A percentile compares a stretch with the other conserved stretches of the same genome.
phyloP scores from a whole-genome alignment of 2,329 filamentous ascomycete species.

The Pseudogymnoascus sp. region DNA sequence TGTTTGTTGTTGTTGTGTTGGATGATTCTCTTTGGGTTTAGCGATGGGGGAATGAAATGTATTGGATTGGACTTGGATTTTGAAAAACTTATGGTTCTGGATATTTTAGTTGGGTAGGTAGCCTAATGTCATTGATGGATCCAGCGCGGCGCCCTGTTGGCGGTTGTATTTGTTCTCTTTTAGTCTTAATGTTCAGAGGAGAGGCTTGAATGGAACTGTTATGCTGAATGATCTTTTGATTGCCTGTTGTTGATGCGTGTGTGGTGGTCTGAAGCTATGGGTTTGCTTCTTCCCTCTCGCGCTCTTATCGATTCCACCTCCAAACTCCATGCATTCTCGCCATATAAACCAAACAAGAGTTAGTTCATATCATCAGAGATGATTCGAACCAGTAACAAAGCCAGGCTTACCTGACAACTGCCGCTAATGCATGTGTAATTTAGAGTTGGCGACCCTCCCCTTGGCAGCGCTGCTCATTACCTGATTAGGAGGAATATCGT shows the following conservation, averaged over 20 bases:
- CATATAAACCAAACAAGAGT: background rate
- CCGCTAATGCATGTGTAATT: background rate
- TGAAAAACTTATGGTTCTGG: background rate
- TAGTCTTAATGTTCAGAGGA: background rate
- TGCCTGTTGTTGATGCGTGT: background rate
- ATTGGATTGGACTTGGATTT: background rate
- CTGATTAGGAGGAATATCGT: background rate
- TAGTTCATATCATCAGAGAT: background rate
- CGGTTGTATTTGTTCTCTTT: background rate
- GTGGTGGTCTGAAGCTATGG: background rate
- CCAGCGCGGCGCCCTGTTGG: background rate
- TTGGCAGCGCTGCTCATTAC: background rate
- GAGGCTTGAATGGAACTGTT: background rate
- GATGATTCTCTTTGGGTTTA: background rate
- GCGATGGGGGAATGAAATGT: background rate
- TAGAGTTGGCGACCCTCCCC: background rate
- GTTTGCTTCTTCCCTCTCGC: background rate
- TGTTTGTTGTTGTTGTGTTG: background rate
- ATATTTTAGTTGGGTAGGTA: background rate
- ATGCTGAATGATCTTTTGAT: background rate
- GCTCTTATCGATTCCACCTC: background rate
- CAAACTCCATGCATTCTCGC: background rate
- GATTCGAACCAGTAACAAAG: background rate
- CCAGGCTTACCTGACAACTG: background rate
- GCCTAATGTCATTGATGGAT: background rate